A percentile compares a stretch with the other conserved stretches of the same genome.
phyloP scores from a whole-genome alignment of 2,329 filamentous ascomycete species.

The Colletotrichum sp. region DNA sequence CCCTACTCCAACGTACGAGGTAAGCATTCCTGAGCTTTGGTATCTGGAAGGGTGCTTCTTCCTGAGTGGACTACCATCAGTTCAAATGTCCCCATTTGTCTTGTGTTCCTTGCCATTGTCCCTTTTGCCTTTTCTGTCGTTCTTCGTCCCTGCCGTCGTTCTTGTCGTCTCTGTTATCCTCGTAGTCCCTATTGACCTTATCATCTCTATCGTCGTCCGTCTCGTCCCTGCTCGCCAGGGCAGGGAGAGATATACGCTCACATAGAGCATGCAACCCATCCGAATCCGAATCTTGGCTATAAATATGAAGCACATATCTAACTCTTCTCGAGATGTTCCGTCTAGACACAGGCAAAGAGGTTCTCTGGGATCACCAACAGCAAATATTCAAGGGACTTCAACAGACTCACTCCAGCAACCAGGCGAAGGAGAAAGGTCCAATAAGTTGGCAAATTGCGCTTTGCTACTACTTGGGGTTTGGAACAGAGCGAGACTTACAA shows the following conservation, averaged over 20 bases:
- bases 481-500: neutral
- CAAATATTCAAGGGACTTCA: neutral
- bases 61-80: neutral
- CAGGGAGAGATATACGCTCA: too few species aligned
- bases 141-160: neutral
- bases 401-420: neutral
- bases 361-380: neutral
- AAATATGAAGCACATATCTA: neutral
- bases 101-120: neutral
- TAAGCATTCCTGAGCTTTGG: fast-evolving
- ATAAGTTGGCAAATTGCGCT: neutral
- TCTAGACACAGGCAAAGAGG: neutral
- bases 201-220: neutral
- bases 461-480: neutral
- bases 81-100: fast-evolving
- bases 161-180: fast-evolving
- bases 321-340: neutral
- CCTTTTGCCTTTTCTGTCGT: fast-evolving
- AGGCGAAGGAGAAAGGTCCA: fast-evolving
- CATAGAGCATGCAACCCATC: too few species aligned
- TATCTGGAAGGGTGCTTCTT: neutral
- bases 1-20: neutral
- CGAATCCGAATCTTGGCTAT: too few species aligned
- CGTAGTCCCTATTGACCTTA: fast-evolving
- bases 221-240: too few species aligned